Evolutionary conservation across 805 yeast genomes (phyloP), one percentile per base, ranked within the genome.

Genomic region (Candida koratica): DNA sequence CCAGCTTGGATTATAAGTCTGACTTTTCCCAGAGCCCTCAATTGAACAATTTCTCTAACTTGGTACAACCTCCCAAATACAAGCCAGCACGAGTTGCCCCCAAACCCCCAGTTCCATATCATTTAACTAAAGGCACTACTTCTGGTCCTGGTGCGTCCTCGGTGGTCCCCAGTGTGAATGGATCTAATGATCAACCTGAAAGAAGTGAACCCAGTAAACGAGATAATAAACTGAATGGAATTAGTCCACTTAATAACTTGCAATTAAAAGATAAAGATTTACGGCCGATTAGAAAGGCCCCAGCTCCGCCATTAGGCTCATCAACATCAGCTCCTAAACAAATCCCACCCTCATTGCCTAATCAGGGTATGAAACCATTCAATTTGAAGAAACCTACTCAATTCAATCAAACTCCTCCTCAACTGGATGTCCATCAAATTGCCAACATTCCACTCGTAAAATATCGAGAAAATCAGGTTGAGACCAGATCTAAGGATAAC

Each of bases 201-300:
- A 10, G 23, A 8, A 20, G 9, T 8, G 23, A 10, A 8, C 9
- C 23, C 10, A 20, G 23, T 20, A 20, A 7, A 8, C n/a, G n/a
- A n/a, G n/a, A n/a, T n/a, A n/a, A n/a, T n/a, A n/a, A n/a, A n/a
- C n/a, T n/a, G n/a, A 28, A 18, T 12, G 47, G 61, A 24, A 41
- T 47, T 1, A 60, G 69, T 6, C 71, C 71, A 2, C 49, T 65
- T 29, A 55, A 52, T 31, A 55, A 53, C 31, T 53, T 66, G 38
- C 43, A 64, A 44, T 54, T 48, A 25, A 25, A 36, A 32, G 34
- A 27, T 12, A 32, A 24, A 24, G 26, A 42, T 16, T 48, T 74
- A 39, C 56, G 68, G 2, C 79, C 81, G 6, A 59, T 59, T 46
- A 65, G 82, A 56, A 66, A 63, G 39, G 80, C 82, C 1, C 82